Base-by-base conservation (phyloP, 305 asterid species). In the Petunia hybrid region DNA sequence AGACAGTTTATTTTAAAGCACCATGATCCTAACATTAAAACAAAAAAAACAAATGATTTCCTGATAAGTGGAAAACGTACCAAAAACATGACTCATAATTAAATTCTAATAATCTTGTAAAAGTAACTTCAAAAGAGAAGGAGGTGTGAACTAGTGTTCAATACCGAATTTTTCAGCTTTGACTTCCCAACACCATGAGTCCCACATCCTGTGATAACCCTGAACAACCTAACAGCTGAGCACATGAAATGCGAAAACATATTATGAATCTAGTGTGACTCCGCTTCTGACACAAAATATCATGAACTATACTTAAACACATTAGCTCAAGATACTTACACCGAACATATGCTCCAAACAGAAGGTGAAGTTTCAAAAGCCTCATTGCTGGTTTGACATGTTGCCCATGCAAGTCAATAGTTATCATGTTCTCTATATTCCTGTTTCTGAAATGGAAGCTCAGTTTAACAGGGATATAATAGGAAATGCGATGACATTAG, bases 361-460 rank as follows among this genome's bases (percentile, higher is more conserved):
- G 85, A 86, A 95, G 96, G 86, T 95, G 99, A 83, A 95, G 94
- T 88, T 95, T 94, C 91, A 95, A 84, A 87, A 95, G 95, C 84
- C 87, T 91, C 97, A 92, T 95, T 76, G 92, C 97, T 83, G 88
- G 97, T 84, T 95, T 91, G 69, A 95, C 90, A 83, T 95, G 98
- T 79, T 95, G 99, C 65, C 99, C 99, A 81, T 95, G 99, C 80
- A 95, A 92, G 91, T 95, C 99, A 38, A 95, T 94, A 31, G 99
- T 94, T 66, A 94, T 86, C 82, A 85, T 53, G 71, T 93, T 93
- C 80, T 88, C 91, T 35, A 91, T 90, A 79, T 65, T 84, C 85
- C 80, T 88, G 87, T 93, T 93, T 87, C 97, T 93, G 93, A 91
- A 89, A 84, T 80, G 62, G 74, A 62, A 86, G 38, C 77, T 73